These are phyloP conservation scores for Craspedostauros australis DNA, from an alignment of 108 stramenopile genomes.

Conservation along the genomic window DNA sequence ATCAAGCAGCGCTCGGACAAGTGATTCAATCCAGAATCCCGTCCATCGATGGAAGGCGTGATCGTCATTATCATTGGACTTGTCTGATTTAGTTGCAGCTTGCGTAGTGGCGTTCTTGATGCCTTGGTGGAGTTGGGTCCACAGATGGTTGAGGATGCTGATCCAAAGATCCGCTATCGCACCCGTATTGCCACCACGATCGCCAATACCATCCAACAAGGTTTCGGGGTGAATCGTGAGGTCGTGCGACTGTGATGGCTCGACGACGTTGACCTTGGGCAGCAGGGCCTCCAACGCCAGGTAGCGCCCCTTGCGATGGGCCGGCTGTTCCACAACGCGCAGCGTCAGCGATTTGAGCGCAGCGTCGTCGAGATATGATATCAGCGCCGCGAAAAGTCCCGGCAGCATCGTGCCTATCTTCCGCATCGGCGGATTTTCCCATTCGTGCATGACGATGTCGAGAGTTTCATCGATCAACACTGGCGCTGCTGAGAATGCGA, in stretches of 20 bases:
- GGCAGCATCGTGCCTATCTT: constrained; percentile 44
- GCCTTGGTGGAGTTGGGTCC: constrained; percentile 4
- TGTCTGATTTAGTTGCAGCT: neutral
- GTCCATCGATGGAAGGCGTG: constrained; percentile 19
- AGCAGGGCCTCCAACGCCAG: constrained; percentile 53
- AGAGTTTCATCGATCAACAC: constrained; percentile 27
- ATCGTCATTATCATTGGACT: neutral
- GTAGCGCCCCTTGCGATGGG: constrained; percentile 54
- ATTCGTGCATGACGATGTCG: constrained; percentile 35
- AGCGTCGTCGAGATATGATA: constrained; percentile 17
- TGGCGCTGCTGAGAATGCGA: neutral
- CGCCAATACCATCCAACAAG: constrained; percentile 45
- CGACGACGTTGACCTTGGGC: constrained; percentile 15
- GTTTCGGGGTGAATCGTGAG: constrained; percentile 11
- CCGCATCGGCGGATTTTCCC: constrained; percentile 54
- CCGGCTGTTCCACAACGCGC: constrained; percentile 34
- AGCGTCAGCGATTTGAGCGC: constrained; percentile 18
- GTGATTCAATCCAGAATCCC: constrained; percentile 32
- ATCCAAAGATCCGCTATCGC: constrained; percentile 55
- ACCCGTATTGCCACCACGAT: constrained; percentile 39
- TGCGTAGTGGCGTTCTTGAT: too few species aligned
- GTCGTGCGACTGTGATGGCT: neutral
- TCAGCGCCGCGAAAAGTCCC: constrained; percentile 36
- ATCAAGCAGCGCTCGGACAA: constrained; percentile 31
- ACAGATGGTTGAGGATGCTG: constrained; percentile 23